Conservation (phyloP, 306 rosid species). For the Castanea mollissima region DNA sequence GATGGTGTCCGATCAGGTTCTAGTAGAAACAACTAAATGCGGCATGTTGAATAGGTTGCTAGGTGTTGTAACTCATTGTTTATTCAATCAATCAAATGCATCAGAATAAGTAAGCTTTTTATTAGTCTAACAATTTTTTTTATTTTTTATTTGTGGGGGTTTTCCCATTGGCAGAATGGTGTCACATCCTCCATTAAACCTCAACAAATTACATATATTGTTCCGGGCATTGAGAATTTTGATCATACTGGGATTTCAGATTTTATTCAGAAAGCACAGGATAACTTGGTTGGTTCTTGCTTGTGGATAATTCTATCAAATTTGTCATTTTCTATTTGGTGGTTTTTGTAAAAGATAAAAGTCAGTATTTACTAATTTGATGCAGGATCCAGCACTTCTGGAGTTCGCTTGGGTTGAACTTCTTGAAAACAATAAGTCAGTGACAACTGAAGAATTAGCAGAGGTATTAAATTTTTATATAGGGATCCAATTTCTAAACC, state of each 20-base stretch:
- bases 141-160: not conserved
- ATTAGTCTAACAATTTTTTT: slow-evolving; percentile 26
- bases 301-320: slow-evolving; percentile 11
- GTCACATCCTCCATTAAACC: slow-evolving; percentile 77
- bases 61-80: slow-evolving; percentile 59
- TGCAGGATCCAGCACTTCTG: slow-evolving; percentile 79
- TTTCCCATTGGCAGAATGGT: slow-evolving; percentile 64
- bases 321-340: not conserved
- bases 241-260: slow-evolving; percentile 59
- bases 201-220: slow-evolving; percentile 86
- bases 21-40: slow-evolving; percentile 76
- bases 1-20: slow-evolving; percentile 99
- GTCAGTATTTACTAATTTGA: slow-evolving; percentile 28
- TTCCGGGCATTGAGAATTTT: slow-evolving; percentile 84
- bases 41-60: slow-evolving; percentile 89
- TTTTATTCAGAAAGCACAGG: slow-evolving; percentile 65
- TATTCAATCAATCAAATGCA: slow-evolving; percentile 24
- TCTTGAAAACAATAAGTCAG: slow-evolving; percentile 74
- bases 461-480: slow-evolving; percentile 50
- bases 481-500: slow-evolving; percentile 15
- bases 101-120: slow-evolving; percentile 9
- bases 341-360: slow-evolving; percentile 12
- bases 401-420: slow-evolving; percentile 98
- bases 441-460: slow-evolving; percentile 80
- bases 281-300: slow-evolving; percentile 67